Percentiles rank a stretch among this genome's conserved stretches.
Conservation (phyloP, 2,329 filamentous ascomycete species). For the Alternaria incomplexa region DNA sequence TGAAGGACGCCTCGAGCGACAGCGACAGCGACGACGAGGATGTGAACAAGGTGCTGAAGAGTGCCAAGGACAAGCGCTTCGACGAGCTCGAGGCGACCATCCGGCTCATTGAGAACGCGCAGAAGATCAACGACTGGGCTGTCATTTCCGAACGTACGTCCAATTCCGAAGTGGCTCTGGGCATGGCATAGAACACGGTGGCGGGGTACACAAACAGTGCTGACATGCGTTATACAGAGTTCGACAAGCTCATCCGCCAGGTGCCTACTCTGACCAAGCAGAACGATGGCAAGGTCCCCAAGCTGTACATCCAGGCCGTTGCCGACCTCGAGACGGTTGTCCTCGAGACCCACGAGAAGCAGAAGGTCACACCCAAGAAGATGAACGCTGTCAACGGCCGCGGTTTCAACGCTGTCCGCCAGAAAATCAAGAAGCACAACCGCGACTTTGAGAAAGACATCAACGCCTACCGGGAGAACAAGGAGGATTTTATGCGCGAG, state of each 20-base stretch:
- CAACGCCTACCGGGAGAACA: constrained; percentile 83
- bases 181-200: not conserved
- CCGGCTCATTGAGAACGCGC: constrained; percentile 90
- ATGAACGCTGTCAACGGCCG: constrained; percentile 97
- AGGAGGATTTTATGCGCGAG: constrained; percentile 86
- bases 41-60: constrained; percentile 85
- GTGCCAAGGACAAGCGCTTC: constrained; percentile 95
- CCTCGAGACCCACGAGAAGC: constrained; percentile 92
- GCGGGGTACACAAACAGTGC: constrained; percentile 19
- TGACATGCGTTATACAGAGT: constrained; percentile 65
- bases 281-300: constrained; percentile 78
- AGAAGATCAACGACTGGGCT: constrained; percentile 98
- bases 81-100: constrained; percentile 93
- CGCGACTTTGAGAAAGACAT: constrained; percentile 91
- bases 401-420: constrained; percentile 95
- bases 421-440: constrained; percentile 98
- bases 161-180: not conserved
- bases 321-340: constrained; percentile 93
- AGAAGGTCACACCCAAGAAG: constrained; percentile 96
- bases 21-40: constrained; percentile 88
- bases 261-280: constrained; percentile 62
- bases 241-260: constrained; percentile 91
- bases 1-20: constrained; percentile 77
- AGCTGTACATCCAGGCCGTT: constrained; percentile 89
- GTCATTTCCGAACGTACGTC: constrained; percentile 83